Base-by-base conservation (phyloP, 257 asterid genomes). In the Primulina huaijiensis region DNA sequence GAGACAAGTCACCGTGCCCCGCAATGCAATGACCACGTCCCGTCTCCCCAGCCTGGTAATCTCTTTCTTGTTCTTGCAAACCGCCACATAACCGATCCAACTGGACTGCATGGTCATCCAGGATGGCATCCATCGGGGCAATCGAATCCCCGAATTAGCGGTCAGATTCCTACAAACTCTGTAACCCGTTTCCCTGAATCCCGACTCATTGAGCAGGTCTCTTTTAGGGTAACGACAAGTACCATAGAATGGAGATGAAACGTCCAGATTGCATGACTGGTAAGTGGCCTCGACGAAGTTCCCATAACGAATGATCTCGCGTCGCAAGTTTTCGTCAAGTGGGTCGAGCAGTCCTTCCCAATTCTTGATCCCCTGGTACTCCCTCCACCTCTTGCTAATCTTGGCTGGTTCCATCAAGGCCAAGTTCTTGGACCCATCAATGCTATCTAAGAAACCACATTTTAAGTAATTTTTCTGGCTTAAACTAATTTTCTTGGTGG, bases 281-380 rank as follows among this genome's bases (percentile, higher is more conserved):
- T 91, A 91, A 0, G 97, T 88, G 0, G 92, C 90, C 67, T 91
- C 93, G 2, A 91, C 91, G 12, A 91, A 84, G 31, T 81, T 69
- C 0, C 96, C 97, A 34, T 89, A 91, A 31, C 97, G 62, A 0
- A 91, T 83, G 23, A 91, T 89, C 79, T 91, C 97, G 6, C 78
- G 60, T 2, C 97, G 88, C 3, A 91, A 70, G 25, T 78, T 85
- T 1, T 89, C 83, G 73, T 91, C 90, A 8, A 91, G 88, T 0
- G 97, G 97, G 74, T 91, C 97, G 19, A 91, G 89, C 25, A 91
- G 20, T 0, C 97, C 97, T 63, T 86, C 87, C 97, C 97, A 89
- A 33, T 91, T 77, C 58, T 73, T 75, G 60, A 75, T 55, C 8
- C 97, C 97, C 70, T 91, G 97, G 56, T 83, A 84, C 0, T 91